Percentiles rank a stretch among this genome's conserved stretches.
Conservation (phyloP, 2,329 filamentous ascomycete species). For the Pseudomassariella vexata region DNA sequence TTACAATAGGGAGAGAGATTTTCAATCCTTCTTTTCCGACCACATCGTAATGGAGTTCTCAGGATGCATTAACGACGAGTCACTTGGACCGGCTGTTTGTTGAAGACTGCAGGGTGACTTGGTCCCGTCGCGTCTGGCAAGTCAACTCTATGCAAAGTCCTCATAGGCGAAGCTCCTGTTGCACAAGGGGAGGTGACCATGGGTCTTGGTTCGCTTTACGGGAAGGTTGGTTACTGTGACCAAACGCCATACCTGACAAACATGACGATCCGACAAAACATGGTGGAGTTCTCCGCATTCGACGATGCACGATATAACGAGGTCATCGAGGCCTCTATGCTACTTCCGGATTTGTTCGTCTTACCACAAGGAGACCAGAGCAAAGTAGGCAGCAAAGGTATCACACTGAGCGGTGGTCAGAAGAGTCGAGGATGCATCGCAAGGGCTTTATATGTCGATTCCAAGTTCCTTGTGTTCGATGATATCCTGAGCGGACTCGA, state of each 20-base stretch:
- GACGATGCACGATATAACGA: conserved; percentile 13
- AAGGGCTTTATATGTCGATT: conserved; percentile 2
- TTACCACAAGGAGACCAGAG: conserved; percentile 2
- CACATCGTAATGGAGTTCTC: too few species aligned
- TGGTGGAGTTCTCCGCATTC: conserved; percentile 14
- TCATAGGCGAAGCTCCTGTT: conserved; percentile 9
- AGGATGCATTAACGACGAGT: too few species aligned
- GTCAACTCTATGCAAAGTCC: conserved; percentile 7
- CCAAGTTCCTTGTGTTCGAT: conserved; percentile 2
- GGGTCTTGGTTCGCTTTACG: neutral
- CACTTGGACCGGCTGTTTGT: too few species aligned
- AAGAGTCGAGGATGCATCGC: conserved; percentile 5
- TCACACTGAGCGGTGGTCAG: conserved; percentile 6
- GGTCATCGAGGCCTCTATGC: conserved; percentile 11
- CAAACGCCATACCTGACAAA: conserved; percentile 20
- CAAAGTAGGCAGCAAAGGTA: conserved; percentile 4
- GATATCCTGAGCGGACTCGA: conserved; percentile 6
- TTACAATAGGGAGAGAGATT: too few species aligned
- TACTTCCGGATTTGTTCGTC: neutral
- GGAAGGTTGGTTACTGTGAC: conserved; percentile 17
- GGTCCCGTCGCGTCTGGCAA: conserved; percentile 4
- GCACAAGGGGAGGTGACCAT: conserved; percentile 8
- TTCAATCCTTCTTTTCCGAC: too few species aligned
- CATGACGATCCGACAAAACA: conserved; percentile 15
- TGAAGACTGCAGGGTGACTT: too few species aligned